Evolutionary conservation across 371 early-diverging fungal species (phyloP), one percentile per base, ranked within the genome.

Genomic region (Vairimorpha apis): DNA sequence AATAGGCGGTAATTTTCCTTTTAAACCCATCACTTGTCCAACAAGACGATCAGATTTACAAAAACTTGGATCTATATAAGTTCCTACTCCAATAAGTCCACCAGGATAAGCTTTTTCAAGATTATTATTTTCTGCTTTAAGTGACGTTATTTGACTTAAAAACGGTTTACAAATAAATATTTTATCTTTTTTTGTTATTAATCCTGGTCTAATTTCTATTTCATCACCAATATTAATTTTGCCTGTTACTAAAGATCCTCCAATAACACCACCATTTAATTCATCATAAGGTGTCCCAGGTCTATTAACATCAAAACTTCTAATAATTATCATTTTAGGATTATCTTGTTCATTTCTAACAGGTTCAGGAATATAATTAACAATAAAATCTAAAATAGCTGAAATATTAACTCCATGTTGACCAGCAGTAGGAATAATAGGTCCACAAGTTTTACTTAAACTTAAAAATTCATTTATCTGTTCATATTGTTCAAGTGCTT

Each of bases 291-390:
- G 92, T 47, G 92, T 88, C 80, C 99, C 99, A 37, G 99, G 98
- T 86, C 94, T 95, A 87, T 99, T 99, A 78, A 98, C 92, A 86
- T 98, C 98, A 81, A 99, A 99, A 32, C 93, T 92, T 81, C 99
- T 91, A 79, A 99, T 98, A 71, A 99, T 94, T 81, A 97, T 93
- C 78, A 99, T 87, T 67, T 90, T 88, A 44, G 98, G 93, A 63
- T 88, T 88, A 25, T 92, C 86, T 30, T 89, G 83, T 76, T 92
- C 93, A 84, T 95, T 93, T 79, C 99, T 90, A 59, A 89, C 82
- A 8, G 99, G 98, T 38, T 94, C 87, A 12, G 97, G 97, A 71
- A 99, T 92, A 79, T 90, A 90, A 85, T 92, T 95, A 77, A 91
- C 91, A 80, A 99, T 94, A 84, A 94, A 97, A 86, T 98, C 99